Evolutionary conservation across 768 basidiomycete species (phyloP), one percentile per base, ranked within the genome.

Genomic region (Pleurotus salmoneostramineus): DNA sequence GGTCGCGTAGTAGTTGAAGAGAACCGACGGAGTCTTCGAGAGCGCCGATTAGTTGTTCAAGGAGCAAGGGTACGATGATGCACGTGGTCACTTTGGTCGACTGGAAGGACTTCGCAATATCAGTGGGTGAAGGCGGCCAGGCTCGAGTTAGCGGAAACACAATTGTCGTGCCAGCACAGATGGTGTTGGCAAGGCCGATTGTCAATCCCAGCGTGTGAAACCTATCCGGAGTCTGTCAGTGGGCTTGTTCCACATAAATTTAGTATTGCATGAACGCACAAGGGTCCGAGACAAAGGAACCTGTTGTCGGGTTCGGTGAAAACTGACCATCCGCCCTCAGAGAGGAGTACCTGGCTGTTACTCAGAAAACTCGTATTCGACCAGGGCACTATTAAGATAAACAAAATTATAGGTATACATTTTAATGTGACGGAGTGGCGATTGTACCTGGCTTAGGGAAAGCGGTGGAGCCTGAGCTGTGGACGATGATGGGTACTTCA

Each of bases 41-140:
- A 31, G 50, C 15, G 21, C 17, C 37, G 8, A 49, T 40, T 6
- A 61, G 46, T 46, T 61, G 60, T 21, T 61, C 60, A 8, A 61
- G 50, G 6, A 61, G 35, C 2, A 57, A 43, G 6, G 60, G 60
- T 17, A 61, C 60, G 31, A 61, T 58, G 11, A 58, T 57, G 33
- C 60, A 61, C 4, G 60, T 44, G 8, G 37, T 58, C 3, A 61
- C 40, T 6, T 47, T 49, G 5, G 57, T 50, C 33, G 21, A 3
- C 21, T 11, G n/a, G 35, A 61, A 50, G 34, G 60, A 61, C 4
- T 58, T 49, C 14, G 57, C 57, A 40, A 61, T 57, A 46, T 61
- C 60, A 34, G 32, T n/a, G 21, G 60, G 60, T 36, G 60, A 61
- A 45, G 60, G 60, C n/a, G 60, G 60, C 60, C 60, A 61, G n/a